A percentile compares a stretch with the other conserved stretches of the same genome.
Conservation (phyloP, 768 basidiomycete genomes). For the Dacryopinax spathularia region DNA sequence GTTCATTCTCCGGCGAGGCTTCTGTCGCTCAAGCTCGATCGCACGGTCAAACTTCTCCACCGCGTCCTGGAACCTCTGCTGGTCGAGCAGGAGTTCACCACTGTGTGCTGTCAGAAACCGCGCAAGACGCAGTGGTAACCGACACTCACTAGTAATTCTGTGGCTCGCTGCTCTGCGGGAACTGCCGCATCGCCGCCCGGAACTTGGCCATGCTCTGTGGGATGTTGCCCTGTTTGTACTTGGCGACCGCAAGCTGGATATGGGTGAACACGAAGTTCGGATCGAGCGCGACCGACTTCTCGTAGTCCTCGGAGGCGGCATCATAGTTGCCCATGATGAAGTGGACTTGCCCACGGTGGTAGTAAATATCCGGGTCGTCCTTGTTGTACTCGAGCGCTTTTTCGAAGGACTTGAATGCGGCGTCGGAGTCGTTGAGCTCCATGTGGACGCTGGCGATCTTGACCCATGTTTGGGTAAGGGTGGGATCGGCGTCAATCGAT, state of each 20-base stretch:
- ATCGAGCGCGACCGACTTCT: constrained; percentile 76
- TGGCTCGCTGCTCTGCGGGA: constrained; percentile 78
- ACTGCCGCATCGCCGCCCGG: constrained; percentile 64
- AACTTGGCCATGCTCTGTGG: constrained; percentile 83
- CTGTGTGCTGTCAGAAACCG: constrained; percentile 28
- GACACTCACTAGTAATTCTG: constrained; percentile 80
- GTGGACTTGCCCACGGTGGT: constrained; percentile 94
- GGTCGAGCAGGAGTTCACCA: constrained; percentile 87
- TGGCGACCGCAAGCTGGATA: constrained; percentile 91
- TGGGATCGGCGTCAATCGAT: constrained; percentile 50
- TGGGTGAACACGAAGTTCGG: constrained; percentile 87
- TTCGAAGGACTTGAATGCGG: constrained; percentile 84
- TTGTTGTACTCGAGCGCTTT: constrained; percentile 69
- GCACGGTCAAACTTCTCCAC: constrained; percentile 87
- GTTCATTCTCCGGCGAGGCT: constrained; percentile 47
- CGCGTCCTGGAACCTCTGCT: constrained; percentile 72
- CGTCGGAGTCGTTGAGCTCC: constrained; percentile 73
- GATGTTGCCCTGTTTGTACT: constrained; percentile 75
- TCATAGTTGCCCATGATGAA: constrained; percentile 89
- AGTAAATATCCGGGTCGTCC: constrained; percentile 89
- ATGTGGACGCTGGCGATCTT: constrained; percentile 96
- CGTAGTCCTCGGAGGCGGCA: constrained; percentile 81
- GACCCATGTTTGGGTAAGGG: constrained; percentile 76
- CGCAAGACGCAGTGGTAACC: background rate
- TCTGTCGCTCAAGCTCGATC: constrained; percentile 69